Percentiles rank a stretch among this genome's conserved stretches.
Conservation (phyloP, 345 rosid species). For the Atalantia buxifolia region DNA sequence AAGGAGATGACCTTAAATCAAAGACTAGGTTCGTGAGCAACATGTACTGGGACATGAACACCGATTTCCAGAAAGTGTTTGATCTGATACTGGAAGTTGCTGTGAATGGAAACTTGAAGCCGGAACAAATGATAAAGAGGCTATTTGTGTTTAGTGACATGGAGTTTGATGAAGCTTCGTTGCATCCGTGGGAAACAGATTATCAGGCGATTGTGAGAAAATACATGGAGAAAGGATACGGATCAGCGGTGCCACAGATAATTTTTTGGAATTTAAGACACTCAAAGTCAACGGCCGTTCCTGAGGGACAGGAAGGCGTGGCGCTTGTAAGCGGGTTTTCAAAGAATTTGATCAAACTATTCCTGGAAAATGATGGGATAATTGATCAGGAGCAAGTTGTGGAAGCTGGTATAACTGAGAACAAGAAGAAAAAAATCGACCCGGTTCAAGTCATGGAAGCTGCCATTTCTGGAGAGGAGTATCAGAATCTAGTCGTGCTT, state of each 20-base stretch:
- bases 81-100: conserved; percentile 50
- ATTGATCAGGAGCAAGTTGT: conserved; percentile 33
- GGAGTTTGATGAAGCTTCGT: conserved; percentile 52
- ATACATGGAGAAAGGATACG: conserved; percentile 41
- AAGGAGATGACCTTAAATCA: conserved; percentile 27
- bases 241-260: conserved; percentile 42
- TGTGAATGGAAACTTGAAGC: conserved; percentile 33
- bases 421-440: too few species aligned
- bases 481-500: conserved; percentile 32
- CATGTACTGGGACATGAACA: conserved; percentile 30
- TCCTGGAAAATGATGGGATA: conserved; percentile 41
- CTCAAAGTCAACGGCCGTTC: conserved; percentile 38
- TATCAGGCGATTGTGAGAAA: conserved; percentile 41
- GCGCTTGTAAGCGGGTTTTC: conserved; percentile 68
- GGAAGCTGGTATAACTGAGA: conserved; percentile 33
- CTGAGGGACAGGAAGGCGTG: conserved; percentile 33
- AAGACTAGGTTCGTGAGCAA: conserved; percentile 38
- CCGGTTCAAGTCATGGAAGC: conserved; percentile 29
- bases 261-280: conserved; percentile 68
- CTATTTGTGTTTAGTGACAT: conserved; percentile 68
- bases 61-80: conserved; percentile 50
- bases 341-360: conserved; percentile 55
- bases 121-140: conserved; percentile 54
- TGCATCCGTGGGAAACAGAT: conserved; percentile 45
- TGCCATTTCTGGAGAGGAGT: conserved; percentile 45